Evolutionary conservation across 805 yeast genomes (phyloP), one percentile per base, ranked within the genome.

Genomic region (Millerozyma miso): DNA sequence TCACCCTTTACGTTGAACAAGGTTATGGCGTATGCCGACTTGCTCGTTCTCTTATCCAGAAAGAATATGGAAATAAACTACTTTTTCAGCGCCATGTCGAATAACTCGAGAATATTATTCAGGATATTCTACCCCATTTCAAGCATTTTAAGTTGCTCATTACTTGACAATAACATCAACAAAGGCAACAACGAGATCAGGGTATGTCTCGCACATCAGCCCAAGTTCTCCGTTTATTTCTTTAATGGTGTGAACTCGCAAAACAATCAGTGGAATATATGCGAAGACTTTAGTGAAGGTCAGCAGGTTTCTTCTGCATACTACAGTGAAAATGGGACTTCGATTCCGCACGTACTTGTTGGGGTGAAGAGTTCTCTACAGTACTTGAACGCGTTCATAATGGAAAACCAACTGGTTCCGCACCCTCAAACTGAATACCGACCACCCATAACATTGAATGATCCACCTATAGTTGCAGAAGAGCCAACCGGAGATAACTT

Each of bases 241-340:
- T 67, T 80, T 44, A 74, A 77, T 51, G 78, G 79, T 14, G 72
- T 73, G 40, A 72, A 73, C 47, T 69, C 74, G 33, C 69, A 74
- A 48, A 60, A 73, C 18, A 82, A 82, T 56, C 85, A 80, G 52
- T 83, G 90, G 90, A 81, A 86, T 1, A 81, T 84, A 19, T 85
- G 91, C 61, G 91, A 84, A 44, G 95, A 86, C 62, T 86, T 86
- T 51, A 81, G 88, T 45, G 93, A 85, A 53, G 90, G 87, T 12
- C 88, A 83, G 54, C 91, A 85, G 56, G 93, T 86, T 4, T 79
- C 79, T 42, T 75, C 73, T 44, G 91, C 93, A 0, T 79, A 69
- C 55, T 66, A 72, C 23, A 72, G 74, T 14, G 77, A 73, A 23
- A 63, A 59, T 4, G 86, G 87, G 1, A 69, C 79, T 3, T 74